Conservation (phyloP, 2,329 filamentous ascomycete genomes). For the Apiospora saccharicola region DNA sequence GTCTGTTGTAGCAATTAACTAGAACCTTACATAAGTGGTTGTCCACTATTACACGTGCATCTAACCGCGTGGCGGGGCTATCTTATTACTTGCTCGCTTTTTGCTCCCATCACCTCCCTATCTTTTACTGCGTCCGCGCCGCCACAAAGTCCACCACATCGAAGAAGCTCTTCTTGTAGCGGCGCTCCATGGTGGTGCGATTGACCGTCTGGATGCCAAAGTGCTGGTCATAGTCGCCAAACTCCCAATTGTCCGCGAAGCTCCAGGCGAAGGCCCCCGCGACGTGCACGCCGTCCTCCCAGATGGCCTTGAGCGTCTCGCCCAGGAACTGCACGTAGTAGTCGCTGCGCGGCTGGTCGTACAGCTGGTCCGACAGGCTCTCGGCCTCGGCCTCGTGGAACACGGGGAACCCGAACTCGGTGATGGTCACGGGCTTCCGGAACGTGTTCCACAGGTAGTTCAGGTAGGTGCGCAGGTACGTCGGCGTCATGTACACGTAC, state of each 20-base stretch:
- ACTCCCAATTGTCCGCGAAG: conserved; percentile 62
- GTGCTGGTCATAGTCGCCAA: conserved; percentile 55
- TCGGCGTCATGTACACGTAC: conserved; percentile 66
- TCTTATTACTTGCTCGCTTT: not conserved
- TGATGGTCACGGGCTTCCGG: conserved; percentile 54
- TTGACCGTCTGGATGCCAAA: conserved; percentile 67
- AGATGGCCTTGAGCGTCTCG: conserved; percentile 62
- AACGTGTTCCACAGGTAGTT: conserved; percentile 68
- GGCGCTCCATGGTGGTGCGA: conserved; percentile 56
- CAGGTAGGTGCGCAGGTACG: conserved; percentile 62
- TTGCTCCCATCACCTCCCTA: not conserved
- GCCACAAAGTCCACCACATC: conserved; percentile 61
- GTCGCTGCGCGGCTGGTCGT: conserved; percentile 58
- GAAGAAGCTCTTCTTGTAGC: conserved; percentile 66
- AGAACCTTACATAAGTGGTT: no score
- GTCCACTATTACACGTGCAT: not conserved
- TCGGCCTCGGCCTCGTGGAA: conserved; percentile 53
- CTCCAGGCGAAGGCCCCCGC: conserved; percentile 63
- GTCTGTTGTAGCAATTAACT: not conserved
- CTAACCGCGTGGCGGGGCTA: not conserved
- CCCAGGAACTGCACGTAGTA: conserved; percentile 64
- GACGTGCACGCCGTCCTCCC: conserved; percentile 62
- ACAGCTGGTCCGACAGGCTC: conserved; percentile 56
- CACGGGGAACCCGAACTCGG: conserved; percentile 66
- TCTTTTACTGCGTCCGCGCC: conserved; percentile 3